These are phyloP conservation scores for Raphanus raphanistrum DNA, from an alignment of 345 rosid species.

Conservation along the genomic window DNA sequence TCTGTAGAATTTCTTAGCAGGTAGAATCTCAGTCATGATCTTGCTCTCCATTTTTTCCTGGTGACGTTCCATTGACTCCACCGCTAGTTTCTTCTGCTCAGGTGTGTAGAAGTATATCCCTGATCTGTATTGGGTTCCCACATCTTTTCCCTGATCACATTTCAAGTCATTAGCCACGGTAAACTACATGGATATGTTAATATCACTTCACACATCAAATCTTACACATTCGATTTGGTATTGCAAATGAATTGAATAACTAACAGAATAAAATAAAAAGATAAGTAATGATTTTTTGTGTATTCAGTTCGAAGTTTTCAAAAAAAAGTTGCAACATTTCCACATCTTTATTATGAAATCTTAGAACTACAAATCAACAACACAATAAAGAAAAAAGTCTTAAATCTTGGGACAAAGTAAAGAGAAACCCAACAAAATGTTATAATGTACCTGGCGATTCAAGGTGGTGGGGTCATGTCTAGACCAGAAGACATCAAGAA, in stretches of 20 bases:
- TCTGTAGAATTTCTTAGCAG: constrained; percentile 84
- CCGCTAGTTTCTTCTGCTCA: constrained; percentile 80
- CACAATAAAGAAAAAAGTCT: neutral
- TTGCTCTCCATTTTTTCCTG: constrained; percentile 60
- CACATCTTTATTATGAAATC: neutral
- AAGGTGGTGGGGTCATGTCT: constrained; percentile 88
- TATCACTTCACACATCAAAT: neutral
- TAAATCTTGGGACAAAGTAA: neutral
- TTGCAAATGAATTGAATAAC: neutral
- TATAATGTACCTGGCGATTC: constrained; percentile 76
- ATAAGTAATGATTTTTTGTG: neutral
- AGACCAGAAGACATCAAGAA: constrained; percentile 85
- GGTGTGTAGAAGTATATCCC: constrained; percentile 77
- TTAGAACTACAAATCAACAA: neutral
- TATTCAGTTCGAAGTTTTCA: neutral
- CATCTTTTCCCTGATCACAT: constrained; percentile 62
- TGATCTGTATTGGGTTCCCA: constrained; percentile 54
- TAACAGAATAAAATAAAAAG: neutral
- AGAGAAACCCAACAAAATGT: constrained; percentile 15
- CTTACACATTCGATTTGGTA: neutral
- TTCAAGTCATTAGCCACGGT: neutral
- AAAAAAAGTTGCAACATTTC: neutral
- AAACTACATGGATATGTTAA: neutral
- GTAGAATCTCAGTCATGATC: constrained; percentile 78
- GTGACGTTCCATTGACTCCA: constrained; percentile 63